A percentile compares a stretch with the other conserved stretches of the same genome.
Evolutionary conservation across 2,329 filamentous ascomycete genomes (phyloP).

Genomic region (Epichloe brachyelytri): DNA sequence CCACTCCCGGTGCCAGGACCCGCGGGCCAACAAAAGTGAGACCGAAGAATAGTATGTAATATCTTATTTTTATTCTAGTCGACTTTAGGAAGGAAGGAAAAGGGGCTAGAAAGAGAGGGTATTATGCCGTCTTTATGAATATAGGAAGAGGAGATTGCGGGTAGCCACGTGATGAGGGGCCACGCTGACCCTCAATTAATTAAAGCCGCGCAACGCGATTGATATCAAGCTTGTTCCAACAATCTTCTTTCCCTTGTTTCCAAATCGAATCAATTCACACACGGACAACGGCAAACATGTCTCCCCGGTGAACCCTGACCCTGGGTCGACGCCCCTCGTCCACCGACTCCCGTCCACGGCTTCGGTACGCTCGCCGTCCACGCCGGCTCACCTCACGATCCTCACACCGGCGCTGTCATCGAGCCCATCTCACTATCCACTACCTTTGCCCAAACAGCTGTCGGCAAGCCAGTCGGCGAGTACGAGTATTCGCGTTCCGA

Average conservation of each 20-base stretch:
- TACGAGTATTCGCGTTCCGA: constrained; percentile 92
- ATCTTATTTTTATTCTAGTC: too few species aligned
- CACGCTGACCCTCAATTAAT: too few species aligned
- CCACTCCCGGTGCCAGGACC: neutral
- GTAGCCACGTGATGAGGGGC: too few species aligned
- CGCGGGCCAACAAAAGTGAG: neutral
- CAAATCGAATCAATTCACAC: neutral
- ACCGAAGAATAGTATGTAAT: too few species aligned
- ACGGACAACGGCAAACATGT: constrained; percentile 10
- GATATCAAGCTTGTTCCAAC: too few species aligned
- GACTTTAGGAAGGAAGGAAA: too few species aligned
- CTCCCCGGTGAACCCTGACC: constrained; percentile 26
- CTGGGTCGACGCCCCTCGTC: constrained; percentile 63
- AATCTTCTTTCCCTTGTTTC: neutral
- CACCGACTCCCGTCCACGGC: constrained; percentile 57
- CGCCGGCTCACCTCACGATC: constrained; percentile 82
- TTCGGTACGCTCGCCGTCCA: constrained; percentile 95
- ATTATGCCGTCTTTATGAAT: too few species aligned
- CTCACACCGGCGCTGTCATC: constrained; percentile 87
- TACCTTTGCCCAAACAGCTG: constrained; percentile 82
- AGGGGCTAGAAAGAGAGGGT: too few species aligned
- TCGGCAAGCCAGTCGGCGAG: constrained; percentile 73
- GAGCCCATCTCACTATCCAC: constrained; percentile 92
- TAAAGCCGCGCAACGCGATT: too few species aligned
- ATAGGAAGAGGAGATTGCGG: too few species aligned